These are phyloP conservation scores for Linum tenue DNA, from an alignment of 345 rosid genomes.

Conservation along the genomic window DNA sequence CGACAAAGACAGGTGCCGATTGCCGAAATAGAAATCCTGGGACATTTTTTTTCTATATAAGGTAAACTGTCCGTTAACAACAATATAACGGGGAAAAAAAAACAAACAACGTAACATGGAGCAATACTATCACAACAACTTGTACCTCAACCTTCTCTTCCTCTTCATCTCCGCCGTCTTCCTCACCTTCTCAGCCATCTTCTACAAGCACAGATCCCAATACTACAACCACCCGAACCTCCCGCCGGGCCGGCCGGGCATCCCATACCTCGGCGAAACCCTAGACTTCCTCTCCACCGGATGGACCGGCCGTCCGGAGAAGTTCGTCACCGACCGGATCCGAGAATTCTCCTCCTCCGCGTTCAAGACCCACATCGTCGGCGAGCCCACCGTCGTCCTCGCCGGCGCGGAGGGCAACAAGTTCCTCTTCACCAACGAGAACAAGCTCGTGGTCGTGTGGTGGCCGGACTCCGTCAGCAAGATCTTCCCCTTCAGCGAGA, in stretches of 20 bases:
- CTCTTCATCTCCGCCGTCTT: conserved; percentile 17
- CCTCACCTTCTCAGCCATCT: conserved; percentile 12
- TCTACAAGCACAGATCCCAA: conserved; percentile 26
- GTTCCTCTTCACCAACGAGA: conserved; percentile 35
- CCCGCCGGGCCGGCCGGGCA: conserved; percentile 26
- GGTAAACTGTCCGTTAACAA: too few species aligned
- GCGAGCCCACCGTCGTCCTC: conserved; percentile 23
- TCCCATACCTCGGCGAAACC: conserved; percentile 28
- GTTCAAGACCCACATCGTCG: conserved; percentile 26
- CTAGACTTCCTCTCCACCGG: conserved; percentile 26
- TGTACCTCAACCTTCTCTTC: conserved; percentile 12
- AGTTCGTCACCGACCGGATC: conserved; percentile 22
- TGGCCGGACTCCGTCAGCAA: conserved; percentile 36
- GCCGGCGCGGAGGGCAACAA: conserved; percentile 22
- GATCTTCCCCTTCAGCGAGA: conserved; percentile 25
- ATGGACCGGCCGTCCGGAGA: conserved; percentile 30
- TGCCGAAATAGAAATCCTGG: too few species aligned
- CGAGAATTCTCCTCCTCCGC: conserved; percentile 17
- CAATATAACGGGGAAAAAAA: too few species aligned
- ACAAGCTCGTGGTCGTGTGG: conserved; percentile 30
- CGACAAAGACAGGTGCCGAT: too few species aligned
- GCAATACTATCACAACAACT: not conserved
- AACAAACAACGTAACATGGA: not conserved
- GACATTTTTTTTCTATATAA: too few species aligned
- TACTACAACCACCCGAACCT: conserved; percentile 18